Percentiles rank a stretch among this genome's conserved stretches.
phyloP scores from a whole-genome alignment of 2,329 filamentous ascomycete genomes.

The Hypoxylon sp. region DNA sequence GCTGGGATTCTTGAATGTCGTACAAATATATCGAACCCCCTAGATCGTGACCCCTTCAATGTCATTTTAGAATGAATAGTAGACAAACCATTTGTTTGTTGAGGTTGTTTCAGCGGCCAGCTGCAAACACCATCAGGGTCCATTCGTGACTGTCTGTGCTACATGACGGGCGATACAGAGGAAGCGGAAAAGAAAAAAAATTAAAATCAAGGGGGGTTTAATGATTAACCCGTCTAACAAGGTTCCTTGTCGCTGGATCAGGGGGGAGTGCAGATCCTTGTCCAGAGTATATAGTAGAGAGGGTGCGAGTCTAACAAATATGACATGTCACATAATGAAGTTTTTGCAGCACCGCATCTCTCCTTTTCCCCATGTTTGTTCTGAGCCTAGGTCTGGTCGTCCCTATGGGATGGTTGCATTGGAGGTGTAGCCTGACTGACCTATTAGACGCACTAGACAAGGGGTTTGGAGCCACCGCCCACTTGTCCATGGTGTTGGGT shows the following conservation, averaged over 20 bases:
- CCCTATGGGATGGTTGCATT: slow-evolving; percentile 30
- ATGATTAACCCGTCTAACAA: slow-evolving; percentile 20
- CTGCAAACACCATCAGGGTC: slow-evolving; percentile 40
- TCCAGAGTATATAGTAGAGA: slow-evolving; percentile 34
- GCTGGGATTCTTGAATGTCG: slow-evolving; percentile 26
- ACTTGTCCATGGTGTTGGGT: slow-evolving; percentile 45
- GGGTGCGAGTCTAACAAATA: slow-evolving; percentile 45
- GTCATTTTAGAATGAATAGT: slow-evolving; percentile 38
- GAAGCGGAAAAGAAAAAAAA: slow-evolving; percentile 12
- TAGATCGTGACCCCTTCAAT: slow-evolving; percentile 36
- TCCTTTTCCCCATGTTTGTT: slow-evolving; percentile 32
- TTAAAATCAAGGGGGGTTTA: slow-evolving; percentile 22
- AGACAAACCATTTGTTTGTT: slow-evolving; percentile 38
- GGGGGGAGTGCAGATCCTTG: slow-evolving; percentile 24
- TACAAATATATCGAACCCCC: slow-evolving; percentile 42
- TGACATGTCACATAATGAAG: slow-evolving; percentile 42
- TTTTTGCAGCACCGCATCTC: slow-evolving; percentile 22
- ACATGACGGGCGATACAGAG: slow-evolving; percentile 25
- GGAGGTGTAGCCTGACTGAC: slow-evolving; percentile 11
- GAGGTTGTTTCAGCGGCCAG: slow-evolving; percentile 41
- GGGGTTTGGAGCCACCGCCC: slow-evolving; percentile 30
- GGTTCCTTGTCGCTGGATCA: slow-evolving; percentile 25
- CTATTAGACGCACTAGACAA: slow-evolving; percentile 29
- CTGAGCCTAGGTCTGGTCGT: slow-evolving; percentile 16
- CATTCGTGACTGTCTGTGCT: slow-evolving; percentile 37